These are phyloP conservation scores for Thalassiosira profunda DNA, from an alignment of 108 stramenopile genomes.

Conservation along the genomic window DNA sequence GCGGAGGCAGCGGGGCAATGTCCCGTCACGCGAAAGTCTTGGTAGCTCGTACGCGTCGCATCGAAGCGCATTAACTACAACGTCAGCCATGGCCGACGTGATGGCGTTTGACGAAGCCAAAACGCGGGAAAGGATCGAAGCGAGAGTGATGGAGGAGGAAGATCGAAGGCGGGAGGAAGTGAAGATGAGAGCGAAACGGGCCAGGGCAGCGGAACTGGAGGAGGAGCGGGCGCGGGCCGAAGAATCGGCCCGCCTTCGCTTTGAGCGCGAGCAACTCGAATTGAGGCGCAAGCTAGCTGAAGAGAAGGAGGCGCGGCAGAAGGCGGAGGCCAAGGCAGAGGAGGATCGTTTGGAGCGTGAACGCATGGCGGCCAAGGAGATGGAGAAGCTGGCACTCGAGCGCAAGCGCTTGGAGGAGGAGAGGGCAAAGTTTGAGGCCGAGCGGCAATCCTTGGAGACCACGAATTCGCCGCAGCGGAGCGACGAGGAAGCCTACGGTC, in stretches of 20 bases:
- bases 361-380: background rate
- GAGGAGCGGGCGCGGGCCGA: background rate
- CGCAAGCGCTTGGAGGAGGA: background rate
- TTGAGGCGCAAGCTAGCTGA: background rate
- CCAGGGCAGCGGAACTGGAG: background rate
- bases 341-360: conserved; percentile 6
- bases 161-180: background rate
- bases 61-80: conserved; percentile 3
- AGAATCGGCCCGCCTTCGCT: too few species aligned
- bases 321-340: conserved; percentile 8
- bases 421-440: background rate
- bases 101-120: conserved; percentile 15
- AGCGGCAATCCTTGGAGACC: too few species aligned
- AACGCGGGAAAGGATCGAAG: conserved; percentile 12
- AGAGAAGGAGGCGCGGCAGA: background rate
- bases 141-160: background rate
- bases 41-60: background rate
- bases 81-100: conserved; percentile 6
- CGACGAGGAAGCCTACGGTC: background rate
- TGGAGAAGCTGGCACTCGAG: background rate
- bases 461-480: background rate
- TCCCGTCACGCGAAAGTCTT: background rate
- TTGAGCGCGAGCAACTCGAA: background rate
- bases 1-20: conserved; percentile 9
- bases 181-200: background rate